Percentiles rank a stretch among this genome's conserved stretches.
phyloP scores from a whole-genome alignment of 1,284 basidiomycete genomes.

The Sanghuangporus weigelae region DNA sequence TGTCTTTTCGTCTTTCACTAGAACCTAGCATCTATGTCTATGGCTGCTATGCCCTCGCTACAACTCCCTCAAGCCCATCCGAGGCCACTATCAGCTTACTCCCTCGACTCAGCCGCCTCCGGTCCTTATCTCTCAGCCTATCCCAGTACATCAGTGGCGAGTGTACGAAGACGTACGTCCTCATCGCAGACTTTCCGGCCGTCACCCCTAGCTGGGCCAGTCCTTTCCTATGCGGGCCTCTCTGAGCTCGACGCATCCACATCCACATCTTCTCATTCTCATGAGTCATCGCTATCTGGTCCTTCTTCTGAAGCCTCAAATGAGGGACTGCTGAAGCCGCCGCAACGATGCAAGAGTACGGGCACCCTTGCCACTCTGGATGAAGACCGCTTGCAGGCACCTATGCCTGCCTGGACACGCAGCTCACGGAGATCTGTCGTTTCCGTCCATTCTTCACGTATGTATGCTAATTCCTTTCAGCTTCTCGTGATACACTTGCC shows the following conservation, averaged over 20 bases:
- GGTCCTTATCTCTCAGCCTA: neutral
- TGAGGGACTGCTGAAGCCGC: neutral
- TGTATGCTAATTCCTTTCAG: neutral
- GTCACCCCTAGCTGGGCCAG: slow-evolving; percentile 13
- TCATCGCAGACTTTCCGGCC: slow-evolving; percentile 7
- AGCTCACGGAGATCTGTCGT: neutral
- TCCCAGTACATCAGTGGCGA: neutral
- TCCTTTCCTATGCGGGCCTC: neutral
- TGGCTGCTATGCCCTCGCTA: neutral
- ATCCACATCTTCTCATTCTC: neutral
- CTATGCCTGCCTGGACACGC: neutral
- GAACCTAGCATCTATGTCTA: no score
- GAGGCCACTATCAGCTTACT: neutral
- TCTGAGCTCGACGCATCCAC: neutral
- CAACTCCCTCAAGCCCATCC: neutral
- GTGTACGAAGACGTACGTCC: neutral
- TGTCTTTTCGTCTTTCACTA: no score
- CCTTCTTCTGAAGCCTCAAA: neutral
- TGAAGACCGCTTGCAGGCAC: neutral
- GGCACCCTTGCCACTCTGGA: neutral
- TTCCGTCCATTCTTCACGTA: neutral
- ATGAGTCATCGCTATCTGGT: neutral
- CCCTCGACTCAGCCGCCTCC: neutral
- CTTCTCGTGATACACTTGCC: neutral
- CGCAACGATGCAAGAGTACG: neutral